Evolutionary conservation across 805 yeast species (phyloP), one percentile per base, ranked within the genome.

Genomic region (Monosporozyma solicola): DNA sequence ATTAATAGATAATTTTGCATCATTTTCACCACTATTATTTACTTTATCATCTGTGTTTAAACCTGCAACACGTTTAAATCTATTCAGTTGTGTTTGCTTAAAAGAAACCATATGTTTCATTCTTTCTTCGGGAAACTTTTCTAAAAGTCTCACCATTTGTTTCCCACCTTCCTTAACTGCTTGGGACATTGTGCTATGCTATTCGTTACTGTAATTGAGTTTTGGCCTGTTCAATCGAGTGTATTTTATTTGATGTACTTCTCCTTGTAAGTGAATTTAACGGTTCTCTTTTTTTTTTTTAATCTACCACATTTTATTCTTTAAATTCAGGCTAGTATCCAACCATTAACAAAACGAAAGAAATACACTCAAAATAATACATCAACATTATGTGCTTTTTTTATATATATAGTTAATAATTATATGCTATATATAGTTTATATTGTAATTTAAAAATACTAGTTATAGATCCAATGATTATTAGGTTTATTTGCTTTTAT

Each of bases 41-140:
- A 66, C 67, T 4, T 43, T 43, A 1, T 2, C 10, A 29, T 74
- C 72, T 11, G 33, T 10, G 7, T 50, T 49, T 13, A 78, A 53
- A 3, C 81, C 80, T 2, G 83, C 83, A 13, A 80, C 66, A 20
- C 73, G 71, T 60, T 77, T 73, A 54, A 77, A 80, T 64, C 84
- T 72, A 55, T 78, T 78, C 41, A 85, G 70, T 66, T 86, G 94
- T 0, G 78, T 65, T 47, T 80, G 83, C 62, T 82, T 86, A 71
- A 86, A 84, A 5, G 88, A 83, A 0, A 86, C 81, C 55, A 82
- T 74, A 63, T 84, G 88, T 59, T 78, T 78, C 50, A 87, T 74
- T 55, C 83, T 77, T 59, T 86, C 94, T 54, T 78, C 75, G 15
- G 95, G 95, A 45, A 85, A 74, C 24, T 77, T 77, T 57, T 82